Evolutionary conservation across 1,284 basidiomycete species (phyloP), one percentile per base, ranked within the genome.

Genomic region (Austroboletus rostrupii): DNA sequence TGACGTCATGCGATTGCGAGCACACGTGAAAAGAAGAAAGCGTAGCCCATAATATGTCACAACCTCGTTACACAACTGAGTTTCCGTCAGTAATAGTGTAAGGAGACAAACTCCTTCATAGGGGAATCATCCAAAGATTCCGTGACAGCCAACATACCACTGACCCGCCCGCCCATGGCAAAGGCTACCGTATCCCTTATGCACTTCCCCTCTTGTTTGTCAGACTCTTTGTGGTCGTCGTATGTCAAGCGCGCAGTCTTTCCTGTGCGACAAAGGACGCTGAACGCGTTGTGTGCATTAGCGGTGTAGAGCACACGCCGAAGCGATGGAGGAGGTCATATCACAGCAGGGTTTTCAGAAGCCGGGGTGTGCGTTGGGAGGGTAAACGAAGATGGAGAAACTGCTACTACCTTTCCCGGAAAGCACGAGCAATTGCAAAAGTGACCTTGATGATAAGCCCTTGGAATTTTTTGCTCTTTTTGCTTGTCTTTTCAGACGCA

Each of bases 31-130:
- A 28, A 12, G 31, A 43, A 31, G 23, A 46, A 44, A 32, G 81
- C 90, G 62, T 68, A 97, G 95, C 55, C 97, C 97, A 70, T 99
- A 97, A 66, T 97, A 99, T 26, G 97, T 97, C 48, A 99, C 77
- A 56, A 99, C 97, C 11, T 92, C 87, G 12, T 90, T 85, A 48
- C 84, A 87, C 17, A 99, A 73, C 54, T 87, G 85, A 7, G 96
- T 98, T 70, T 98, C 94, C 16, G 97, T 99, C n/a, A n/a, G n/a
- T n/a, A n/a, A n/a, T n/a, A 14, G 97, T 99, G 69, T 97, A 99
- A 11, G 97, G 97, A 33, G 92, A 83, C 96, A 66, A 97, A 99
- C 63, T 99, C 96, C 71, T 99, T 99, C 96, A 99, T 99, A 8
- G 93, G 90, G 0, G 92, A 90, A 67, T 99, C 97, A 42, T 97